A percentile compares a stretch with the other conserved stretches of the same genome.
Evolutionary conservation across 768 basidiomycete species (phyloP).

Genomic region (Suillus ampliporus): DNA sequence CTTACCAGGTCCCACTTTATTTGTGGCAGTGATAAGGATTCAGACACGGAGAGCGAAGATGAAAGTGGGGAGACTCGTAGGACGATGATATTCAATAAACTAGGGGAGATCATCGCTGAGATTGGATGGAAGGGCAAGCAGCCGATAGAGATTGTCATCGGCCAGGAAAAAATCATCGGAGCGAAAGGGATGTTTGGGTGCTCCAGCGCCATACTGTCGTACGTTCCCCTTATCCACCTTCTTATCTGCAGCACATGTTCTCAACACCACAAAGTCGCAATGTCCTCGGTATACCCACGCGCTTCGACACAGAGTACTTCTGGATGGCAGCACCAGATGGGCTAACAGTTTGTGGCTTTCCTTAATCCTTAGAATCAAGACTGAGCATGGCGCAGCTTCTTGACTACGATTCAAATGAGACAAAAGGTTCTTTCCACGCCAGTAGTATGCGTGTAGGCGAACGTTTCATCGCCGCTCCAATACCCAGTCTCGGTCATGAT

Average conservation of each 20-base stretch:
- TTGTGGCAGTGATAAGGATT: constrained; percentile 30
- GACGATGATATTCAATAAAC: constrained; percentile 50
- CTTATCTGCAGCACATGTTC: constrained; percentile 3
- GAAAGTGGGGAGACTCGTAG: constrained; percentile 38
- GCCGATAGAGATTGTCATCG: constrained; percentile 55
- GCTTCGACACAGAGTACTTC: constrained; percentile 65
- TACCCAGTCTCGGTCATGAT: constrained; percentile 58
- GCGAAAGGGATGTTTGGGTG: constrained; percentile 64
- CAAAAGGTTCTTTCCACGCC: constrained; percentile 57
- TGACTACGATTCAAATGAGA: constrained; percentile 55
- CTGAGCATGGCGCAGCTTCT: constrained; percentile 45
- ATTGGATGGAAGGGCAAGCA: constrained; percentile 59
- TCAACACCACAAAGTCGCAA: constrained; percentile 50
- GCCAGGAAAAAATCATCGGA: constrained; percentile 55
- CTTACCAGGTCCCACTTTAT: constrained; percentile 46
- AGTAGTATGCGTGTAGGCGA: constrained; percentile 52
- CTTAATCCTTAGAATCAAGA: constrained; percentile 4
- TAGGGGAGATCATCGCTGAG: constrained; percentile 49
- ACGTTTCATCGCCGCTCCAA: constrained; percentile 52
- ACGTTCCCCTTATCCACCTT: constrained; percentile 22
- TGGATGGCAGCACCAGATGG: constrained; percentile 64
- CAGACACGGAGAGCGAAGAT: constrained; percentile 34
- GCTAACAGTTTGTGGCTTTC: constrained; percentile 48
- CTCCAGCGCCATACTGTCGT: constrained; percentile 60
- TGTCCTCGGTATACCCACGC: constrained; percentile 61